Base-by-base conservation (phyloP, 2,329 filamentous ascomycete genomes). In the Hirsutella thompsonii region DNA sequence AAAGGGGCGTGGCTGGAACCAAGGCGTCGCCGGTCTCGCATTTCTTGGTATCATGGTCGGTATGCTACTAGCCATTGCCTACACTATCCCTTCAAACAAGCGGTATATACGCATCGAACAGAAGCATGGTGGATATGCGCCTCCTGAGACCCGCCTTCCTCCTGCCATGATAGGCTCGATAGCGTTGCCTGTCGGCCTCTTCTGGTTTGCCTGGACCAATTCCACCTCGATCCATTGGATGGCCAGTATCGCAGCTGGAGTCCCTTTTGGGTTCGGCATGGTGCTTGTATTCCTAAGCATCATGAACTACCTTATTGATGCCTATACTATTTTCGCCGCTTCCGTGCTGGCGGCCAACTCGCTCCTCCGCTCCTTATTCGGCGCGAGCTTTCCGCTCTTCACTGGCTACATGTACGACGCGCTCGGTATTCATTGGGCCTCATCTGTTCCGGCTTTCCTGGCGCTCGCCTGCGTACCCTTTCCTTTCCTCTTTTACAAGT, bases 331-430 rank as follows among this genome's bases (percentile, higher is more conserved):
- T 61, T 83, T 89, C 60, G 86, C 86, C 1, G 85, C 86, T 1
- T 87, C 81, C 0, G 84, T 83, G 0, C 72, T 90, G 3, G 85
- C 85, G 0, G 83, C 84, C 32, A 90, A 90, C 68, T 90, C 84
- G 0, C 89, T 78, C 54, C 68, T 90, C 44, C 74, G 84, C 20
- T 82, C 76, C 14, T 82, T 89, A 62, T 92, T 84, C 82, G 86
- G 85, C 51, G 86, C 84, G 1, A 71, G 63, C 1, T 76, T 79
- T 1, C 84, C 90, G 0, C 70, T 93, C 1, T 92, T 92, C 61
- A 90, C 85, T 0, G 69, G 73, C 48, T 83, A 90, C 59, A 90
- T 92, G 84, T 88, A 86, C 59, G 58, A 70, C 37, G 70, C 78
- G 2, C 67, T 90, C 13, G 78, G 78, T 8, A 70, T 87, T 58